Evolutionary conservation across 2,329 filamentous ascomycete genomes (phyloP), one percentile per base, ranked within the genome.

Genomic region (Camillea tinctor): DNA sequence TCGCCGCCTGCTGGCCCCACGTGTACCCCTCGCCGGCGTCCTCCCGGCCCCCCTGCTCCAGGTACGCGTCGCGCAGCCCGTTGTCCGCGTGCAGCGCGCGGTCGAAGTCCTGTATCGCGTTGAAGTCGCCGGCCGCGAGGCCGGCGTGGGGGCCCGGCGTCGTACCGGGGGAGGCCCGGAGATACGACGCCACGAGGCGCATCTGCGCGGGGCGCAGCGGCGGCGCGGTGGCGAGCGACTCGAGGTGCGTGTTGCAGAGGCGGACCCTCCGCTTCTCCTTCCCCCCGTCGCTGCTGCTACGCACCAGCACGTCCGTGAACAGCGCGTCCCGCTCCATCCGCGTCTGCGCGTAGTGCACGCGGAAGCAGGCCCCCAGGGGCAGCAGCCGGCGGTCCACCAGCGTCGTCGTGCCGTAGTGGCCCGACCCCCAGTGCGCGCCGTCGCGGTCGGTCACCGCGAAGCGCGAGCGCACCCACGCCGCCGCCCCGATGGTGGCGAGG

Each of bases 51-150:
- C 81, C 82, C 11, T 77, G 72, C 55, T 77, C 75, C 4, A 85
- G 74, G 65, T 80, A 86, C 0, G 79, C 79, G 66, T 86, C 83
- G n/a, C 72, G 70, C 1, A 86, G 76, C 0, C 69, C 69, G 58
- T 84, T 80, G 1, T 80, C 77, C 8, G 62, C 62, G 55, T 82
- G 80, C 9, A 84, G 69, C 0, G 71, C 75, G 15, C 70, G 64
- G 68, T 86, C 83, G 60, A 82, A 84, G 0, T 75, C 73, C 62
- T 84, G 75, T 55, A 85, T 84, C 7, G 83, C 82, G 50, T 86
- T 86, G 56, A 85, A 76, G 65, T 86, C 82, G 1, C 83, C 84
- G 0, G 81, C 81, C 7, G 82, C 65, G 1, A 84, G 62, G 2
- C 77, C 78, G 0, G 75, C 78, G n/a, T 75, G 64, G 0, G 36